Percentiles rank a stretch among this genome's conserved stretches.
Conservation (phyloP, 2,329 filamentous ascomycete genomes). For the Cyphellophora attinorum region DNA sequence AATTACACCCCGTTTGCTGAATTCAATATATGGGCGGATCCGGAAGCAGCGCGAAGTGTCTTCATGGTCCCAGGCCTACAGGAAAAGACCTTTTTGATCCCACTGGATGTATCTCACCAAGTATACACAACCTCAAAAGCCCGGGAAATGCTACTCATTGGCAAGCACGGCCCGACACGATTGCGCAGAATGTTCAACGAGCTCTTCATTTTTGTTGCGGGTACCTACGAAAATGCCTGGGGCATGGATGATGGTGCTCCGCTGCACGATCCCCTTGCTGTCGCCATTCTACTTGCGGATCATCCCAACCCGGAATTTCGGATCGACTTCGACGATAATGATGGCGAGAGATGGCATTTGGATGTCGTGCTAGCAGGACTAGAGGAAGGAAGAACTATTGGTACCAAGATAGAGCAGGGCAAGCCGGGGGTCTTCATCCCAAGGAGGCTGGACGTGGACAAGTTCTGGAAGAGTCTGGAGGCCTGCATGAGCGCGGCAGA, state of each 20-base stretch:
- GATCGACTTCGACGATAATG: conserved; percentile 39
- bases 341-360: conserved; percentile 32
- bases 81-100: conserved; percentile 71
- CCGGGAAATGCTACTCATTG: conserved; percentile 59
- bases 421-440: conserved; percentile 65
- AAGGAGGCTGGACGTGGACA: conserved; percentile 57
- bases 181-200: conserved; percentile 76
- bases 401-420: conserved; percentile 8
- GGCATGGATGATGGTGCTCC: conserved; percentile 75
- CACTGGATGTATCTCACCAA: conserved; percentile 83
- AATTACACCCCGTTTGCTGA: conserved; percentile 60
- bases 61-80: conserved; percentile 62
- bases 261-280: conserved; percentile 84
- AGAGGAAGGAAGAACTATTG: conserved; percentile 34
- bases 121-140: conserved; percentile 69
- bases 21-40: conserved; percentile 87
- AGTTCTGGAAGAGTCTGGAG: conserved; percentile 72
- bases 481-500: conserved; percentile 63
- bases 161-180: conserved; percentile 33
- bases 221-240: conserved; percentile 73
- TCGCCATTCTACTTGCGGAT: conserved; percentile 66
- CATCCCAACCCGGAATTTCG: conserved; percentile 28
- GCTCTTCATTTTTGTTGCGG: conserved; percentile 80
- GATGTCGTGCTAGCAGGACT: conserved; percentile 33
- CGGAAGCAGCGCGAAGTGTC: conserved; percentile 70